Evolutionary conservation across 306 rosid genomes (phyloP).

Genomic region (Cajanus cajan): DNA sequence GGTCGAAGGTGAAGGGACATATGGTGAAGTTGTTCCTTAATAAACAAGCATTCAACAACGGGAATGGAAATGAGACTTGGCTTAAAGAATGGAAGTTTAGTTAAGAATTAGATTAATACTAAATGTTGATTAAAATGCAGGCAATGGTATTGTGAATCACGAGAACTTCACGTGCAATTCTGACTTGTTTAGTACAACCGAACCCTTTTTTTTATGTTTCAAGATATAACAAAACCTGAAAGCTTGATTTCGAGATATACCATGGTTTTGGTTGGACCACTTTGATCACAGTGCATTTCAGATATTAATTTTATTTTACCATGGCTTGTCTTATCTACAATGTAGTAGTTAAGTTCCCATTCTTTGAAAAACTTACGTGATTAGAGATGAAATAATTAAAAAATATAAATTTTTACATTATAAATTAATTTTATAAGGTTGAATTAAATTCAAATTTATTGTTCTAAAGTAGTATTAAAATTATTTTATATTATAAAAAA

Average conservation of each 20-base stretch:
- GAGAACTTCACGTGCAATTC: slow-evolving; percentile 89
- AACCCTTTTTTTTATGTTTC: not conserved
- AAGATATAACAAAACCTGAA: slow-evolving; percentile 30
- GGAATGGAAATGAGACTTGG: slow-evolving; percentile 29
- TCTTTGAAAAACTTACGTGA: too few species aligned
- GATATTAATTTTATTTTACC: slow-evolving; percentile 34
- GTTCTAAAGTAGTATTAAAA: too few species aligned
- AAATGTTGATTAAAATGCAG: slow-evolving; percentile 50
- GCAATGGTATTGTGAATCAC: slow-evolving; percentile 83
- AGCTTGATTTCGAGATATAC: slow-evolving; percentile 39
- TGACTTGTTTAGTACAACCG: slow-evolving; percentile 50
- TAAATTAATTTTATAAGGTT: too few species aligned
- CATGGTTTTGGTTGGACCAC: slow-evolving; percentile 37
- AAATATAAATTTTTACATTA: too few species aligned
- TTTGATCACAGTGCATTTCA: slow-evolving; percentile 37
- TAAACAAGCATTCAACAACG: slow-evolving; percentile 43
- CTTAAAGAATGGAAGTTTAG: not conserved
- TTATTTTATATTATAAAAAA: too few species aligned
- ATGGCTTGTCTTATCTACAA: slow-evolving; percentile 18
- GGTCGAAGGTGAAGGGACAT: slow-evolving; percentile 36
- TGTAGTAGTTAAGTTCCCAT: slow-evolving; percentile 30
- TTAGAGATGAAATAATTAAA: too few species aligned
- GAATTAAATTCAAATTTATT: too few species aligned
- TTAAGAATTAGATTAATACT: not conserved
- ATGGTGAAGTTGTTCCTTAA: slow-evolving; percentile 32